Base-by-base conservation (phyloP, 768 basidiomycete species). In the Kwoniella europaea region DNA sequence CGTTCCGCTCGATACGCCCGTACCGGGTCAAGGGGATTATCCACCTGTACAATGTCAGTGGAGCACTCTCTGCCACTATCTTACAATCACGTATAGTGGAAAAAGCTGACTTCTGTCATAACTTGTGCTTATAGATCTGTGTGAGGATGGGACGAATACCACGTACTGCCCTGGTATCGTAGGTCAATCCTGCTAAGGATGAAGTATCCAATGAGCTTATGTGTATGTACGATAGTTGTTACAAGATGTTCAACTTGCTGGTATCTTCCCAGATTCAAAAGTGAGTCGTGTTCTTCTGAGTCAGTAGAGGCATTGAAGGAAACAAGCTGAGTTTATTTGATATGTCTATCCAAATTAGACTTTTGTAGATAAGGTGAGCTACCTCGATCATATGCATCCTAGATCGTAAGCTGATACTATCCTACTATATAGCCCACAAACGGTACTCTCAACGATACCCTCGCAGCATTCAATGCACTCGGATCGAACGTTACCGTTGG, bases 341-440 rank as follows among this genome's bases (percentile, higher is more conserved):
- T 53, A 27, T 41, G 16, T 62, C 50, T 52, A 50, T 53, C n/a
- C 22, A n/a, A 44, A 3, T 18, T 53, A 73, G 72, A 73, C 72
- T n/a, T 73, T 73, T 42, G 63, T 67, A 10, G 72, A 73, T 60
- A 73, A 73, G 44, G 72, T 70, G 27, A 42, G 66, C 16, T 27
- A 15, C 24, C 22, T 15, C 44, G n/a, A 6, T 27, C 20, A 52
- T 7, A 16, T 58, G 56, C 10, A 71, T 85, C 16, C n/a, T 4
- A 15, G 18, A 10, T 61, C 3, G 20, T 35, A 35, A 44, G 52
- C 46, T 68, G n/a, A 63, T 69, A 35, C 60, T 13, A 42, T 54
- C 42, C 20, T n/a, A 15, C 63, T 29, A 22, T 44, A 22, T 86
- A 94, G 86, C 94, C 94, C 2, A 96, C 94, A 1, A 87, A 85